Conservation (phyloP, 495 filamentous ascomycete genomes). For the Xylaria cubensis region DNA sequence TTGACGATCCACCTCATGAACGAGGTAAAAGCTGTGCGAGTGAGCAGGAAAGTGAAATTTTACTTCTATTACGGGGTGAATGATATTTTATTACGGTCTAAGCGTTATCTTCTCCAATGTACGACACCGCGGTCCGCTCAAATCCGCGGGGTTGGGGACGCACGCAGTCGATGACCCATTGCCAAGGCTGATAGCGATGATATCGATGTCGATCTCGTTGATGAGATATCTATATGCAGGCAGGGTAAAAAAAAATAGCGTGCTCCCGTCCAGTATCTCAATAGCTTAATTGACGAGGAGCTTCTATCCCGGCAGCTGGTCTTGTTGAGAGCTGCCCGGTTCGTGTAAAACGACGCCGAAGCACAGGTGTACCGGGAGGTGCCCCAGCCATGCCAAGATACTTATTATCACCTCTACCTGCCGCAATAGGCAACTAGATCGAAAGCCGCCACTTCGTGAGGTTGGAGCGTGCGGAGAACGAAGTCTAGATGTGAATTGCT, state of each 20-base stretch:
- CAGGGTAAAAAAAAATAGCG: neutral
- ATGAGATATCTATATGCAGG: neutral
- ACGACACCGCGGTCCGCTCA: neutral
- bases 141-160: slow-evolving; percentile 13
- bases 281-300: neutral
- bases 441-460: slow-evolving; percentile 7
- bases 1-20: neutral
- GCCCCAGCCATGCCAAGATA: slow-evolving; percentile 16
- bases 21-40: neutral
- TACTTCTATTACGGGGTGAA: neutral
- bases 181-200: slow-evolving; percentile 21
- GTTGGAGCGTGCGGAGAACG: slow-evolving; percentile 22
- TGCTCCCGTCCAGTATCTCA: neutral
- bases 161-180: slow-evolving; percentile 7
- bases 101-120: neutral
- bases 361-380: neutral
- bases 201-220: neutral
- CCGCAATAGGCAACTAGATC: slow-evolving; percentile 22
- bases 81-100: slow-evolving; percentile 5
- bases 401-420: slow-evolving; percentile 21
- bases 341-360: neutral
- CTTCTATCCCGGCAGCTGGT: slow-evolving; percentile 1
- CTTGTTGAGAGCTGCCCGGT: slow-evolving; percentile 18
- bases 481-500: slow-evolving; percentile 8
- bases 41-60: neutral